These are phyloP conservation scores for Peronosclerospora sorghi DNA, from an alignment of 352 stramenopile species.

Conservation along the genomic window DNA sequence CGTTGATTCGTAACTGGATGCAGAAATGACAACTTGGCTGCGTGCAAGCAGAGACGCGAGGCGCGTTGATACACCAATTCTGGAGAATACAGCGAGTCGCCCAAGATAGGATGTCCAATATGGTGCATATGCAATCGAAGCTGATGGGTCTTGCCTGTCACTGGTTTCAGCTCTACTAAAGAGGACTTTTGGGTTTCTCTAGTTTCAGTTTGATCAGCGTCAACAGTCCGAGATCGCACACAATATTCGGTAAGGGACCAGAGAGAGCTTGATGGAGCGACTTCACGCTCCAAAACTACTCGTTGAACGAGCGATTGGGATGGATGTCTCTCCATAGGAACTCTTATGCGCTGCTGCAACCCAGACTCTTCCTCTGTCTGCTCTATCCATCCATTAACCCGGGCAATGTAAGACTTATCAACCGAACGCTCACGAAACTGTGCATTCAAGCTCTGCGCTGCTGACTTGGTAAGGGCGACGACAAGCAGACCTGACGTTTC, in stretches of 20 bases:
- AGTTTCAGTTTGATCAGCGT: not conserved
- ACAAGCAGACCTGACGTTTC: conserved; percentile 67
- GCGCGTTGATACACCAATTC: conserved; percentile 29
- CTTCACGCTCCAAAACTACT: conserved; percentile 21
- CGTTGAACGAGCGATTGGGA: conserved; percentile 36
- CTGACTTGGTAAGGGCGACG: conserved; percentile 44
- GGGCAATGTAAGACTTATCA: conserved; percentile 50
- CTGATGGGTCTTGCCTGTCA: conserved; percentile 89
- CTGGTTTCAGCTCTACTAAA: conserved; percentile 50
- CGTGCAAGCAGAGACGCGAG: conserved; percentile 40
- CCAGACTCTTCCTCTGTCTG: conserved; percentile 5
- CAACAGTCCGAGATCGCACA: conserved; percentile 6
- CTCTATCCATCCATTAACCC: conserved; percentile 30
- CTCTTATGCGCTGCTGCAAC: conserved; percentile 18
- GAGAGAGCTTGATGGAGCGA: conserved; percentile 14
- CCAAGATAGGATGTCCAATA: conserved; percentile 88
- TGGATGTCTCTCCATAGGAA: conserved; percentile 43
- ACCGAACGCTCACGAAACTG: conserved; percentile 54
- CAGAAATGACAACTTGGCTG: conserved; percentile 24
- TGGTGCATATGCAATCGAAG: conserved; percentile 89
- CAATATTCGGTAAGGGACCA: conserved; percentile 29
- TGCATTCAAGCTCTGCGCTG: conserved; percentile 46
- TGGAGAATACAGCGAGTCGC: conserved; percentile 80
- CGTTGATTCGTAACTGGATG: conserved; percentile 32
- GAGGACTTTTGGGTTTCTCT: conserved; percentile 14